Percentiles rank a stretch among this genome's conserved stretches.
Conservation (phyloP, 768 basidiomycete genomes). For the Leccinum imitatum region DNA sequence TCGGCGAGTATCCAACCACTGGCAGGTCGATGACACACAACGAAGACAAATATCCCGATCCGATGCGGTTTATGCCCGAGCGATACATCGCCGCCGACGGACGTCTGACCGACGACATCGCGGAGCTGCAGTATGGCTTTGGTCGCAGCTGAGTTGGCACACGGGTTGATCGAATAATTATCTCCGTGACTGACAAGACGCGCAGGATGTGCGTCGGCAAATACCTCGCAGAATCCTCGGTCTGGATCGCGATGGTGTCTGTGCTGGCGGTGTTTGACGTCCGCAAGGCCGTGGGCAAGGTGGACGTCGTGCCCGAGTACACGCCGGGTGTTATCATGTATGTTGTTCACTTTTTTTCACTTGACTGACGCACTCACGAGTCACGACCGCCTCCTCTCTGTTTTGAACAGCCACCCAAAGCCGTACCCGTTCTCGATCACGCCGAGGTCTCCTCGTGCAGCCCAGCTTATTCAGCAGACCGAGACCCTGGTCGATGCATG, state of each 20-base stretch:
- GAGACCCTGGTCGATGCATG: slow-evolving; percentile 1
- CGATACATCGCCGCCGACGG: slow-evolving; percentile 20
- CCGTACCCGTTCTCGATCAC: slow-evolving; percentile 22
- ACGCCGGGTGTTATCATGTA: slow-evolving; percentile 29
- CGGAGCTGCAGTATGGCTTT: slow-evolving; percentile 22
- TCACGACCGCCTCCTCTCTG: neutral
- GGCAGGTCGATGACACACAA: slow-evolving; percentile 30
- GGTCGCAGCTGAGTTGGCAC: slow-evolving; percentile 18
- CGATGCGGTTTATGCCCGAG: slow-evolving; percentile 23
- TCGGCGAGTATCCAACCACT: slow-evolving; percentile 72
- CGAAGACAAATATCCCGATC: slow-evolving; percentile 21
- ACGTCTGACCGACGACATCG: slow-evolving; percentile 19
- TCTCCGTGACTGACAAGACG: neutral
- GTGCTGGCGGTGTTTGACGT: slow-evolving; percentile 28
- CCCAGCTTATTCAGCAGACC: slow-evolving; percentile 17
- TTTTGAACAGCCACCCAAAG: slow-evolving; percentile 13
- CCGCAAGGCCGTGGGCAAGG: slow-evolving; percentile 30
- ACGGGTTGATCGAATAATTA: neutral
- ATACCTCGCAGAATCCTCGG: slow-evolving; percentile 27
- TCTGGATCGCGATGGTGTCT: slow-evolving; percentile 28
- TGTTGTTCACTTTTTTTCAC: neutral
- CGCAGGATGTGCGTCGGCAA: slow-evolving; percentile 27
- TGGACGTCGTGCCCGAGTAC: slow-evolving; percentile 27
- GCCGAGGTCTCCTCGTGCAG: slow-evolving; percentile 13
- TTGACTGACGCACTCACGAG: neutral